Evolutionary conservation across 1,284 basidiomycete genomes (phyloP).

Genomic region (Dichomitus squalens): DNA sequence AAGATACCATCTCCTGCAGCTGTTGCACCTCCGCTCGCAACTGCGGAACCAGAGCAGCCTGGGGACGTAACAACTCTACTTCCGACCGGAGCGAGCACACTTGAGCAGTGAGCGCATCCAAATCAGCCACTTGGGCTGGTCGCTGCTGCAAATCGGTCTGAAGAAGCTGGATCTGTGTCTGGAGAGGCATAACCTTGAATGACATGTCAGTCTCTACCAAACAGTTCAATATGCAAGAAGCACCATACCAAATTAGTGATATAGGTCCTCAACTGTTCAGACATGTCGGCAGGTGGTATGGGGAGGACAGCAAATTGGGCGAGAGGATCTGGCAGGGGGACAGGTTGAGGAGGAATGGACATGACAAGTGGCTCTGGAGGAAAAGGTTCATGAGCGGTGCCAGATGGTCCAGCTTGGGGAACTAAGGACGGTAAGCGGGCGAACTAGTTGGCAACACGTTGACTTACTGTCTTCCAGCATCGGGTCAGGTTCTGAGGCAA

Average conservation of each 20-base stretch:
- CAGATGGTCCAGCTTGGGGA: conserved; percentile 33
- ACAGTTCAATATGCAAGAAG: neutral
- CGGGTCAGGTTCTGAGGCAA: conserved; percentile 36
- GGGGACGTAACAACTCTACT: conserved; percentile 25
- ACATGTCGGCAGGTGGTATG: neutral
- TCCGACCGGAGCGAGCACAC: conserved; percentile 23
- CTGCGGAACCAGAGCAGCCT: conserved; percentile 19
- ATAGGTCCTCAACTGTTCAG: conserved; percentile 14
- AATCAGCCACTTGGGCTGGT: conserved; percentile 39
- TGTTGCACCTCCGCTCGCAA: conserved; percentile 28
- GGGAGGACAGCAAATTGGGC: neutral
- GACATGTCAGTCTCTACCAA: conserved; percentile 4
- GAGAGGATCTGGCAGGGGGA: conserved; percentile 1
- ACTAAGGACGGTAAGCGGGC: conserved; percentile 8
- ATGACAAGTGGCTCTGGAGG: neutral
- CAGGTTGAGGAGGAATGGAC: neutral
- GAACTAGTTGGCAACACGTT: neutral
- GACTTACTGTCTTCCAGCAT: conserved; percentile 14
- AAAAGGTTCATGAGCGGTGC: conserved; percentile 22
- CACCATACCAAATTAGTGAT: conserved; percentile 18
- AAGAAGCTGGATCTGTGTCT: conserved; percentile 47
- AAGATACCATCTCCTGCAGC: conserved; percentile 21
- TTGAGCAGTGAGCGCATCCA: conserved; percentile 23
- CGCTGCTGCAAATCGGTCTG: conserved; percentile 34
- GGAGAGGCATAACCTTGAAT: conserved; percentile 54